Base-by-base conservation (phyloP, 1,284 basidiomycete genomes). In the Fistulina hepatica region DNA sequence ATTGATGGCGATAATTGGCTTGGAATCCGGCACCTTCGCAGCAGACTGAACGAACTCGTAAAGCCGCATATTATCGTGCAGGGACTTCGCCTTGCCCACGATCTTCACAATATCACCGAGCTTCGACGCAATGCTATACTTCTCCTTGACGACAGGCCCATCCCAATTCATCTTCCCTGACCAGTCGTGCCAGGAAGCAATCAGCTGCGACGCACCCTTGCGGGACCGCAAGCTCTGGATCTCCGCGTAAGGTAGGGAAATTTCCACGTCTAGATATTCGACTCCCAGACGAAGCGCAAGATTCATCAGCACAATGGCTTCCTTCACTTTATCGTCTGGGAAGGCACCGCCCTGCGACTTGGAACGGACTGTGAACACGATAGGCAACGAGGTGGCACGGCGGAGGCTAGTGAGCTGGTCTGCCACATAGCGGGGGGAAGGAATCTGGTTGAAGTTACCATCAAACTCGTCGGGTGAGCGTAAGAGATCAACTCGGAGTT, bases 131-230 rank as follows among this genome's bases (percentile, higher is more conserved):
- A 72, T 50, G 23, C 67, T 67, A 55, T 85, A 86, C 52, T 81
- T 83, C 42, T 75, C 71, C 48, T 75, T 71, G 30, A 85, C 77
- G 19, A 69, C 58, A 3, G 71, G 57, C 9, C 80, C 69, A 46
- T 78, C 70, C 94, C 94, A 99, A 45, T 74, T 74, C 64, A 95
- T 71, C 15, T 69, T 64, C 3, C 94, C 93, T 26, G 74, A 79
- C 80, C 84, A 91, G 54, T 99, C 92, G 56, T 97, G 93, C 77
- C 81, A 94, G 8, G 91, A 95, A 0, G 90, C 86, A 42, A 99
- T 81, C 51, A 97, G 76, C 50, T 82, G 70, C 0, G 85, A 81
- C 28, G 67, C 55, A 0, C 88, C 81, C 56, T 91, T 92, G 37
- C 61, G 63, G 2, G 65, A 54, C 20, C 68, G 58, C 35, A 97